Percentiles rank a stretch among this genome's conserved stretches.
phyloP scores from a whole-genome alignment of 2,329 filamentous ascomycete genomes.

The Cladorrhinum sp. region DNA sequence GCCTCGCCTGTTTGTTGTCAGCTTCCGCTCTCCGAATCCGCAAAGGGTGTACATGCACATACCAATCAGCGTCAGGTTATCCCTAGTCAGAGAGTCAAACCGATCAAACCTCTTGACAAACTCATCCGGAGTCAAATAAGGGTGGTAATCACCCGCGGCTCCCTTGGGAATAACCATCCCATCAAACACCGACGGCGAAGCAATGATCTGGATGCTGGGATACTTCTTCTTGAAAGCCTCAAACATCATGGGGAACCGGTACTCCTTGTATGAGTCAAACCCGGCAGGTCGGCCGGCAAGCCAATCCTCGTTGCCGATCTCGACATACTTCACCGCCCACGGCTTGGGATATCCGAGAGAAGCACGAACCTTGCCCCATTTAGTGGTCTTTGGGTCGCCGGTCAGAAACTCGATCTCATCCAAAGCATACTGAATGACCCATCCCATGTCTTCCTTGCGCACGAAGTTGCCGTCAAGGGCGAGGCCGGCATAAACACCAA shows the following conservation, averaged over 20 bases:
- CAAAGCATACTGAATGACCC: slow-evolving; percentile 57
- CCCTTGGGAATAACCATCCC: slow-evolving; percentile 23
- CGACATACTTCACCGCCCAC: slow-evolving; percentile 58
- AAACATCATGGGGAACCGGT: slow-evolving; percentile 58
- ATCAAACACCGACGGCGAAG: slow-evolving; percentile 34
- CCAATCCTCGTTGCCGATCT: slow-evolving; percentile 68
- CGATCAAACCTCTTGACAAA: slow-evolving; percentile 48
- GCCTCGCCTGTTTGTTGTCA: too few relatives aligned
- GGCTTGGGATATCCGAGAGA: slow-evolving; percentile 59
- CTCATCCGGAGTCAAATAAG: slow-evolving; percentile 48
- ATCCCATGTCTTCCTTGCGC: slow-evolving; percentile 49
- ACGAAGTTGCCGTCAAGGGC: slow-evolving; percentile 52
- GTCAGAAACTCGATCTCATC: slow-evolving; percentile 63
- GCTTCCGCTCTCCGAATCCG: too few relatives aligned
- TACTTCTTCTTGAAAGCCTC: slow-evolving; percentile 46
- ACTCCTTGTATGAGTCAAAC: slow-evolving; percentile 49
- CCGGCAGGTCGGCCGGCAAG: slow-evolving; percentile 48
- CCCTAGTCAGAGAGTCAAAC: slow-evolving; percentile 35
- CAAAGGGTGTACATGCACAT: too few relatives aligned
- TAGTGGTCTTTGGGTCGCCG: slow-evolving; percentile 47
- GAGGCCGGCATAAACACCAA: slow-evolving; percentile 58
- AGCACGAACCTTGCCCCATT: slow-evolving; percentile 56
- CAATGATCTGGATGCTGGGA: slow-evolving; percentile 29
- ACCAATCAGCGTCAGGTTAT: slow-evolving; percentile 29
- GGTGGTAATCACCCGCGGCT: slow-evolving; percentile 28